phyloP scores from a whole-genome alignment of 768 basidiomycete genomes.

The Calocera viscosa region DNA sequence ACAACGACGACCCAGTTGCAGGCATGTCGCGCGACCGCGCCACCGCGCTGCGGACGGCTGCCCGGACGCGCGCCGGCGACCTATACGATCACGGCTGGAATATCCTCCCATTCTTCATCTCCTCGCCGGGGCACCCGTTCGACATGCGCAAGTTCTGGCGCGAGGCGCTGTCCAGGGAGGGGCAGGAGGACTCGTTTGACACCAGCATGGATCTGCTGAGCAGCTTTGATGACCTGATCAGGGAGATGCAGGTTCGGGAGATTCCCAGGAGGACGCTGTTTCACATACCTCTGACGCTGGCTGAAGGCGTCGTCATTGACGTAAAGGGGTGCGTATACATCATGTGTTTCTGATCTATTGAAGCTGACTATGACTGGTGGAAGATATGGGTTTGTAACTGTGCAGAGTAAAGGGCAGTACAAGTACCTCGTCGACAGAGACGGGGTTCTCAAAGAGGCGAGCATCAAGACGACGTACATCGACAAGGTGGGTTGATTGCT shows the following conservation, averaged over 20 bases:
- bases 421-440: conserved; percentile 74
- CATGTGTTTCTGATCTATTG: neutral
- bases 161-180: conserved; percentile 39
- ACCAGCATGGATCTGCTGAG: conserved; percentile 64
- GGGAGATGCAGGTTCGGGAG: conserved; percentile 64
- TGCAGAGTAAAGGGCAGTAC: conserved; percentile 72
- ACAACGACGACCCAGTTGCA: conserved; percentile 60
- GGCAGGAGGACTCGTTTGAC: conserved; percentile 37
- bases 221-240: conserved; percentile 27
- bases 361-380: conserved; percentile 1
- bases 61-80: conserved; percentile 5
- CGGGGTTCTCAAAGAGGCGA: conserved; percentile 63
- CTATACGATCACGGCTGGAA: conserved; percentile 61
- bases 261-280: conserved; percentile 73
- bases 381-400: conserved; percentile 79
- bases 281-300: conserved; percentile 68
- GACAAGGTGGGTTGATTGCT: conserved; percentile 47
- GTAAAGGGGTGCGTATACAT: conserved; percentile 55
- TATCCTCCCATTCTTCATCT: conserved; percentile 84
- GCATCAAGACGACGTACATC: conserved; percentile 54
- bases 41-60: conserved; percentile 5
- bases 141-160: conserved; percentile 66
- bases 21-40: neutral
- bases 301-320: conserved; percentile 58
- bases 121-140: conserved; percentile 52